Conservation (phyloP, 495 filamentous ascomycete species). For the Penicillium goetzii region DNA sequence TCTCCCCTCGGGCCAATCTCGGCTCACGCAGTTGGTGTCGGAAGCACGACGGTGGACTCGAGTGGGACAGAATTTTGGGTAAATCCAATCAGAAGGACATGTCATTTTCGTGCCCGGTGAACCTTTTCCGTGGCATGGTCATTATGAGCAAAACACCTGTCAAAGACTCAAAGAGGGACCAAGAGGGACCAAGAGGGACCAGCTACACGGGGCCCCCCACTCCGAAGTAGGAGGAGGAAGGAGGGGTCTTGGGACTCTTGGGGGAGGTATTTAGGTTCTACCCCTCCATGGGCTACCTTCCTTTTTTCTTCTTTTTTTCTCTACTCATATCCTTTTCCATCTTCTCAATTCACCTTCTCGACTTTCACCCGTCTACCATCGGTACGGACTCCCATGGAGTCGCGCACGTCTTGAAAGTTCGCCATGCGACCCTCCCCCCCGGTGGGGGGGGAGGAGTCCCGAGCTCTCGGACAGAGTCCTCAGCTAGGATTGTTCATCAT, state of each 20-base stretch:
- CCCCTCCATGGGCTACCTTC: neutral
- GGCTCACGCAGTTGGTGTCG: constrained; percentile 24
- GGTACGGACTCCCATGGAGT: constrained; percentile 49
- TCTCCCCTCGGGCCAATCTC: neutral
- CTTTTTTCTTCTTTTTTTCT: constrained; percentile 13
- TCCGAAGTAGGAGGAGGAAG: constrained; percentile 1
- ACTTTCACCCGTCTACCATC: constrained; percentile 21
- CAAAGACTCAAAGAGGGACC: neutral
- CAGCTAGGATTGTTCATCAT: constrained; percentile 37
- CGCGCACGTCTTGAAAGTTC: constrained; percentile 34
- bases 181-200: neutral
- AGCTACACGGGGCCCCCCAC: constrained; percentile 16
- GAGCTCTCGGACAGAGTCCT: constrained; percentile 22
- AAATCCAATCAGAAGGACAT: constrained; percentile 14
- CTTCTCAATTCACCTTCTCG: neutral
- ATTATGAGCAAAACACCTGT: constrained; percentile 16
- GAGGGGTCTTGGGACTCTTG: too few species aligned
- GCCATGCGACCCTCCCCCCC: neutral
- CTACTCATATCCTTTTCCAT: constrained; percentile 8
- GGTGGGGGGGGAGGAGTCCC: constrained; percentile 12
- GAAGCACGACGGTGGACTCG: constrained; percentile 21
- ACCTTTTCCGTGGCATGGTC: constrained; percentile 17
- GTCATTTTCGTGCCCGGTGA: constrained; percentile 25
- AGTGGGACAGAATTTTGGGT: constrained; percentile 13
- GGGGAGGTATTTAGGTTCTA: neutral